Conservation (phyloP, 1,284 basidiomycete genomes). For the Ganoderma sinense region DNA sequence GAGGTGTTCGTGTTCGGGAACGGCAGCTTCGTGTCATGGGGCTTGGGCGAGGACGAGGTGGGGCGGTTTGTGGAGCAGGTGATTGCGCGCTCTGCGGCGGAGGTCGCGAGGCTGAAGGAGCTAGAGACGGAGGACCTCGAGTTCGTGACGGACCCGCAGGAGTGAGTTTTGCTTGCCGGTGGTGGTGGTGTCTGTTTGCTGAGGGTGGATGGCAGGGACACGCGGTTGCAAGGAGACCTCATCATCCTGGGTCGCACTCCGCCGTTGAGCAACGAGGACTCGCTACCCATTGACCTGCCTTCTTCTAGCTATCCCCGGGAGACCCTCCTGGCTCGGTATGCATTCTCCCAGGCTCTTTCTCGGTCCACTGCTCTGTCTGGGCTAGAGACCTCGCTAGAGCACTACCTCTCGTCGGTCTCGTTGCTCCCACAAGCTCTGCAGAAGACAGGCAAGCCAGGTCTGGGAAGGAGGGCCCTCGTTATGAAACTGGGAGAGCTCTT, state of each 20-base stretch:
- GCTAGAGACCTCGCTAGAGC: conserved; percentile 83
- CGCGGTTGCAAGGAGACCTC: conserved; percentile 87
- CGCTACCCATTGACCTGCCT: conserved; percentile 51
- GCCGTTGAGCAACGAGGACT: conserved; percentile 53
- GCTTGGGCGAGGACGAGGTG: conserved; percentile 83
- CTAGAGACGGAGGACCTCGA: conserved; percentile 90
- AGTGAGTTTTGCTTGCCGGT: conserved; percentile 67
- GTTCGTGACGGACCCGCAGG: conserved; percentile 87
- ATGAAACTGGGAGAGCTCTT: conserved; percentile 90
- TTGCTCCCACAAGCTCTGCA: conserved; percentile 78
- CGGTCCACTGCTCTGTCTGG: conserved; percentile 87
- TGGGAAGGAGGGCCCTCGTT: conserved; percentile 81
- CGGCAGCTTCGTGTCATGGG: conserved; percentile 91
- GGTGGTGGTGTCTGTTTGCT: conserved; percentile 16
- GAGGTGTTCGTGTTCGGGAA: conserved; percentile 89
- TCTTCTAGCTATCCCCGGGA: conserved; percentile 62
- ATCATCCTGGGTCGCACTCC: conserved; percentile 85
- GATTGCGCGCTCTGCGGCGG: conserved; percentile 61
- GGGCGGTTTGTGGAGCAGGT: conserved; percentile 71
- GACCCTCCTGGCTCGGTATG: conserved; percentile 85
- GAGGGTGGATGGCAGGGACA: conserved; percentile 59
- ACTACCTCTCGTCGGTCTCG: conserved; percentile 84
- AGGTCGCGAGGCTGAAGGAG: conserved; percentile 71
- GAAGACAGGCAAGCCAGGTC: conserved; percentile 81
- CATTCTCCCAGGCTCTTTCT: conserved; percentile 89